Evolutionary conservation across 768 basidiomycete species (phyloP), one percentile per base, ranked within the genome.

Genomic region (Termitomyces sp.): DNA sequence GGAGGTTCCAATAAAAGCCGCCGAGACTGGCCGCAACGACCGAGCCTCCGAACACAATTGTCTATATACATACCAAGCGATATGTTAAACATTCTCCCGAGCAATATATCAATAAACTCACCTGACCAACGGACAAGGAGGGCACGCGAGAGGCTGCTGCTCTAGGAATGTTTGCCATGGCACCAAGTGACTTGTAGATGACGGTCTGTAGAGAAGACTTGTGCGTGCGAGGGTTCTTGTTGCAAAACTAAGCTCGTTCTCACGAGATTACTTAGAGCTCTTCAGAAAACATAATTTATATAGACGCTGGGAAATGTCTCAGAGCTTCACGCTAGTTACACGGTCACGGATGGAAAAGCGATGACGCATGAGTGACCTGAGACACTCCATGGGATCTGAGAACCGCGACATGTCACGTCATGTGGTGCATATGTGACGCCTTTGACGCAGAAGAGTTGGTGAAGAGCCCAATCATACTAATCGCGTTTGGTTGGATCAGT

Each of bases 1-100:
- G 53, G 60, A 73, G 61, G 46, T 59, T 67, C 41, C 64, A 38
- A 44, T 70, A 74, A 36, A 70, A 69, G 11, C 68, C 66, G 46
- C 61, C 59, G 11, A 74, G 58, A 13, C 61, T 60, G 1, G 61
- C 64, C 2, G 60, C 57, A 16, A 71, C 69, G 23, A 67, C 18
- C 3, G 68, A 54, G 6, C 67, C 66, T 29, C 68, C 70, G 29
- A 69, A 49, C 3, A 72, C 46, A 20, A 71, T 55, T 1, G 68
- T 66, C 71, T 63, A 13, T 12, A n/a, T n/a, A n/a, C n/a, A n/a
- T n/a, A n/a, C n/a, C 16, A 36, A n/a, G 20, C 10, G 5, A 27
- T 4, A 22, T 18, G 35, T 9, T 36, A 12, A 32, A 16, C 18
- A 7, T 23, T 10, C 23, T 35, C 11, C 9, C 47, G 18, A 15